These are phyloP conservation scores for Aspergillus tubingensis DNA, from an alignment of 2,329 filamentous ascomycete species.

Conservation along the genomic window DNA sequence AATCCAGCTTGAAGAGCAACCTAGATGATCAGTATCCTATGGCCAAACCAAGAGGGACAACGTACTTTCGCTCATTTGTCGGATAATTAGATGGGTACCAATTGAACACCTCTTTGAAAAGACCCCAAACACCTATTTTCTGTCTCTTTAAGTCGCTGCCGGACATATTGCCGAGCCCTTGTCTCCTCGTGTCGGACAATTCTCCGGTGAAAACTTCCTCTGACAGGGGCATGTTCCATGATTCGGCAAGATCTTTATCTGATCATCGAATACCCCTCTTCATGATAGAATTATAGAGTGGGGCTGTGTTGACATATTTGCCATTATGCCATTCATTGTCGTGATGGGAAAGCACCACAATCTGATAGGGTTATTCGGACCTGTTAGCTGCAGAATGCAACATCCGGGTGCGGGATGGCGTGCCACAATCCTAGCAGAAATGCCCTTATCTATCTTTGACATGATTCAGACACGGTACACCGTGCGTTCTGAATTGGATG, in stretches of 20 bases:
- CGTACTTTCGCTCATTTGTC: slow-evolving; percentile 32
- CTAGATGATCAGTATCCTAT: slow-evolving; percentile 14
- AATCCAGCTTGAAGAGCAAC: slow-evolving; percentile 34
- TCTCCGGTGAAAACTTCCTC: neutral
- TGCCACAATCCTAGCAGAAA: slow-evolving; percentile 16
- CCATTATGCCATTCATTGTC: slow-evolving; percentile 22
- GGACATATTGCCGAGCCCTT: slow-evolving; percentile 17
- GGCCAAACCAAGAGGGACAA: neutral
- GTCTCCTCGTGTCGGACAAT: neutral
- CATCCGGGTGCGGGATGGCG: slow-evolving; percentile 26
- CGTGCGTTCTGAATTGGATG: neutral
- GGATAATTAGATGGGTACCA: slow-evolving; percentile 37
- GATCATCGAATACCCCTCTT: neutral
- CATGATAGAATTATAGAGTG: neutral
- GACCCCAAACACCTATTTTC: slow-evolving; percentile 17
- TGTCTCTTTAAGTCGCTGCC: slow-evolving; percentile 7
- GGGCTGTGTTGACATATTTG: slow-evolving; percentile 3
- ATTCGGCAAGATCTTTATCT: neutral
- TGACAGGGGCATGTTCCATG: neutral
- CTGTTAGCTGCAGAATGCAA: neutral
- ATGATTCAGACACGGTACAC: neutral
- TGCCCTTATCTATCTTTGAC: slow-evolving; percentile 4
- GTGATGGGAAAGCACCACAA: slow-evolving; percentile 14
- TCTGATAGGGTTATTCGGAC: slow-evolving; percentile 8
- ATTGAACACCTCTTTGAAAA: slow-evolving; percentile 36